Percentiles rank a stretch among this genome's conserved stretches.
phyloP scores from a whole-genome alignment of 2,329 filamentous ascomycete species.

The Colletotrichum musae region DNA sequence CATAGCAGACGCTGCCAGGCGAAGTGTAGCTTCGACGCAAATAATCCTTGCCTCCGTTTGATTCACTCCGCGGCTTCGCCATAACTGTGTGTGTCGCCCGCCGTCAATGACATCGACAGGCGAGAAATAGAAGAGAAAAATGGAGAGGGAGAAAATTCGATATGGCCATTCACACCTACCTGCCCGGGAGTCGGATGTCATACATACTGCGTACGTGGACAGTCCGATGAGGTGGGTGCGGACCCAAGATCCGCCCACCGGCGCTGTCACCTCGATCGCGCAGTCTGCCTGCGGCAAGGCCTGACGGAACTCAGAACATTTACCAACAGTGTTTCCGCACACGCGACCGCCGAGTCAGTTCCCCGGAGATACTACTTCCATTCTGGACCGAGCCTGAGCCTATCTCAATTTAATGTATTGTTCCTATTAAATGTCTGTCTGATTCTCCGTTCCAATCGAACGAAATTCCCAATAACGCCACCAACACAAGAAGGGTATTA shows the following conservation, averaged over 20 bases:
- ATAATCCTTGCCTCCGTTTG: too few species aligned
- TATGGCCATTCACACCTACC: too few species aligned
- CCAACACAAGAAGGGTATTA: slow-evolving; percentile 40
- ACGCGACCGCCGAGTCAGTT: slow-evolving; percentile 18
- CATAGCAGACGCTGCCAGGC: too few species aligned
- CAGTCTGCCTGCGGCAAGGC: not conserved
- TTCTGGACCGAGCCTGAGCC: not conserved
- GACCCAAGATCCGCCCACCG: not conserved
- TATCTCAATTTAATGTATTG: not conserved
- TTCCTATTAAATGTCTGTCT: slow-evolving; percentile 12
- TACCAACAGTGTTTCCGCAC: not conserved
- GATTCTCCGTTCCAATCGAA: slow-evolving; percentile 24
- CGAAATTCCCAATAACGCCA: slow-evolving; percentile 29
- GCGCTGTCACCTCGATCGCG: slow-evolving; percentile 11
- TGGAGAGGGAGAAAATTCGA: too few species aligned
- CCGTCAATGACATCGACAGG: too few species aligned
- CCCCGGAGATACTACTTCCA: not conserved
- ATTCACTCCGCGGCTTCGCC: too few species aligned
- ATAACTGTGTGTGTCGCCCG: too few species aligned
- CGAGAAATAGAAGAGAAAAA: not conserved
- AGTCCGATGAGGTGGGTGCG: slow-evolving; percentile 22
- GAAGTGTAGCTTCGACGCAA: too few species aligned
- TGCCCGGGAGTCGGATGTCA: not conserved
- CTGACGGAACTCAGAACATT: not conserved
- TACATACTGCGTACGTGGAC: not conserved